Evolutionary conservation across 2,329 filamentous ascomycete genomes (phyloP), one percentile per base, ranked within the genome.

Genomic region (Aphanocladium album): DNA sequence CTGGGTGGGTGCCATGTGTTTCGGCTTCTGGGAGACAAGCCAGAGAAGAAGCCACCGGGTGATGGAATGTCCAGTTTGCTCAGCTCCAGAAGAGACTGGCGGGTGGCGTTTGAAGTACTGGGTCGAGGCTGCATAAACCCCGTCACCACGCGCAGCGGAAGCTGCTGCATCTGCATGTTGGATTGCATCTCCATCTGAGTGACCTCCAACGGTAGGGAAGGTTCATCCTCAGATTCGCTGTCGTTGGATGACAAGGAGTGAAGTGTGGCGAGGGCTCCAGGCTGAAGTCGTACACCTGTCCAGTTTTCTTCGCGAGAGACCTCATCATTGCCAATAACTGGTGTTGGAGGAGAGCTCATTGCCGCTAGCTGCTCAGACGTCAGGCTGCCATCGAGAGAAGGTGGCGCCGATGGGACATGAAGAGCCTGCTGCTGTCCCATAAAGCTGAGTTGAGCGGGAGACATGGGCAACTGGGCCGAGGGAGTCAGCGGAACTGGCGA

Each of bases 1-100:
- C 77, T 76, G 12, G 82, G 79, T 62, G 88, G 77, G 68, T 91
- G 86, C 93, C 93, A 98, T 14, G 93, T 95, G 69, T 88, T 86
- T 57, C 92, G 86, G 41, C 88, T 86, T 57, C 85, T 83, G 3
- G 88, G 85, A 41, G 89, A 90, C 30, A 97, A 82, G 0, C 89
- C 91, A 2, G 90, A 90, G 74, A 97, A 97, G 80, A 97, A 97
- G 1, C 89, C 91, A 27, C 91, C 89, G 0, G 93, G 93, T 0
- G 93, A 97, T 6, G 93, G 93, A 37, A 98, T 92, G 27, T 93
- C 93, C 21, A 97, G 82, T 62, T 84, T 87, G 21, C 90, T 93
- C 64, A 97, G 82, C 43, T 88, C 89, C 60, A 88, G 87, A 16
- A 87, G 79, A 16, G 87, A 88, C 47, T 84, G 83, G 9, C 80